Base-by-base conservation (phyloP, 2,329 filamentous ascomycete genomes). In the Arthrocladium fulminans region DNA sequence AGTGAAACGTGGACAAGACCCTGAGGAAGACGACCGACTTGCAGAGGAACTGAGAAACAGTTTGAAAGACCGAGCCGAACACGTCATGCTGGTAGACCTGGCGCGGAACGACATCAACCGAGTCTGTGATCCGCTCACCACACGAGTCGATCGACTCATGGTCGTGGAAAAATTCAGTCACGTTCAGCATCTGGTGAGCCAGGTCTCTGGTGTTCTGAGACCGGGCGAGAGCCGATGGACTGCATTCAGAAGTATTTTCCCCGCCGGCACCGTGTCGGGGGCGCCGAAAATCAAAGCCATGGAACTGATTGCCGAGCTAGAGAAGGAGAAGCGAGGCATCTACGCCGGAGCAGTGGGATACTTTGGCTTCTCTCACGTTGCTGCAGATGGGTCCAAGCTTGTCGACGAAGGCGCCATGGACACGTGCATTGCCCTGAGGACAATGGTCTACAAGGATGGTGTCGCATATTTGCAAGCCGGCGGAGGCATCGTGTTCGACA, bases 341-440 rank as follows among this genome's bases (percentile, higher is more conserved):
- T 98, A 98, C 63, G 92, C 92, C 7, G 92, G 92, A 23, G 92
- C 92, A 0, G 90, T 96, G 0, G 92, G 92, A 1, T 98, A 96
- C 70, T 98, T 96, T 67, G 90, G 90, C 8, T 97, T 94, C 62
- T 80, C 81, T 52, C 79, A 77, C 45, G 77, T 90, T 39, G 79
- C 83, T 42, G 68, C 72, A 6, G 74, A 82, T 35, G 84, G 83
- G 45, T 73, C 65, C 19, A 64, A 67, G 44, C 44, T 59, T 32
- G 73, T 79, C 48, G 72, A 75, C 9, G 85, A 94, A 61, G 90
- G 89, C 5, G 86, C 86, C 19, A 96, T 96, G 89, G 89, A 96
- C 60, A 94, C 86, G 7, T 84, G 81, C 65, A 84, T 84, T 62
- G 81, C 81, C 27, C 75, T 96, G 62, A 77, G 92, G 38, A 98